phyloP scores from a whole-genome alignment of 805 yeast genomes.

The Candida silvicultrix region DNA sequence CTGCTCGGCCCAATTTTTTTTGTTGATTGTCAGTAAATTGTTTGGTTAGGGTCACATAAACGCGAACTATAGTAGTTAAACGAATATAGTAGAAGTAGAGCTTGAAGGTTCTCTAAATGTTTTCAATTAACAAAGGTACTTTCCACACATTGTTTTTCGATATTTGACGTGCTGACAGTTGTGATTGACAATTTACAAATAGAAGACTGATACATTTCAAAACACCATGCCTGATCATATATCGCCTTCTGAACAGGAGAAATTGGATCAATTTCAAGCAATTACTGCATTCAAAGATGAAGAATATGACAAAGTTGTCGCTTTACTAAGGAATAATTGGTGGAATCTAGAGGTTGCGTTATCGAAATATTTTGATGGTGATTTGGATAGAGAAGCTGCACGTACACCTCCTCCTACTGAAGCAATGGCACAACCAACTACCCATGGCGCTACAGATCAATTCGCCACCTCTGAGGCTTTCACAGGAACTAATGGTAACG shows the following conservation, averaged over 20 bases:
- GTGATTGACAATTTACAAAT: no score
- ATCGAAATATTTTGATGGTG: constrained; percentile 55
- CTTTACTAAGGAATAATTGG: constrained; percentile 42
- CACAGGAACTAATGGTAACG: no score
- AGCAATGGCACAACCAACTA: neutral
- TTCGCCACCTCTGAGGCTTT: neutral
- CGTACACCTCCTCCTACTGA: constrained; percentile 1
- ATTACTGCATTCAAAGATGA: constrained; percentile 44
- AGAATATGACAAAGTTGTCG: constrained; percentile 38
- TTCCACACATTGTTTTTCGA: no score
- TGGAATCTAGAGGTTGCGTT: constrained; percentile 60
- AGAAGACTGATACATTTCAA: no score
- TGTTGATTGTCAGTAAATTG: no score
- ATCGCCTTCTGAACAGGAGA: constrained; percentile 36
- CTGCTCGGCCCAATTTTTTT: constrained; percentile 21
- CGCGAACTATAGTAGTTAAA: no score
- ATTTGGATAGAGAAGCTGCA: constrained; percentile 27
- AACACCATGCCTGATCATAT: constrained; percentile 19
- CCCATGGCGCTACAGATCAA: neutral
- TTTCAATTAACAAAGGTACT: no score
- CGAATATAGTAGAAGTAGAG: no score
- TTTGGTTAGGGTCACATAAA: neutral
- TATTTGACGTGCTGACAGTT: no score
- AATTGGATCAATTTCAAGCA: constrained; percentile 41
- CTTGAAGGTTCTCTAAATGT: no score